A percentile compares a stretch with the other conserved stretches of the same genome.
These are phyloP conservation scores for Baorangia bicolor DNA, from an alignment of 768 basidiomycete genomes.

Conservation along the genomic window DNA sequence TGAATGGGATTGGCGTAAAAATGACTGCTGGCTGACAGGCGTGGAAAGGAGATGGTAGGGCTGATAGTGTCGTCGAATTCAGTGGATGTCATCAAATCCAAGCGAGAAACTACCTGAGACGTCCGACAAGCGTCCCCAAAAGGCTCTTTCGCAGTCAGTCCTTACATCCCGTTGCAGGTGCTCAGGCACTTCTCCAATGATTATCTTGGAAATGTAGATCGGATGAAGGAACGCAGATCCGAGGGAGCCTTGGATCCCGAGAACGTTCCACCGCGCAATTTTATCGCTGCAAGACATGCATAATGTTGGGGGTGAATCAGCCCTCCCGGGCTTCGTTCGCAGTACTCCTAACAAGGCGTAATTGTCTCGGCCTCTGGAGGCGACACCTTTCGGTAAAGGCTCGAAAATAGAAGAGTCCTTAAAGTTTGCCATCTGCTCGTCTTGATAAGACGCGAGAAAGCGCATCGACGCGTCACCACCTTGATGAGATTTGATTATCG, in stretches of 20 bases:
- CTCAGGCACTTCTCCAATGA: slow-evolving; percentile 69
- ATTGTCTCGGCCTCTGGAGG: slow-evolving; percentile 76
- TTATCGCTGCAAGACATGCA: slow-evolving; percentile 97
- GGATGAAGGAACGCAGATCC: slow-evolving; percentile 54
- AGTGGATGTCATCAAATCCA: neutral
- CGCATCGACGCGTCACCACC: slow-evolving; percentile 91
- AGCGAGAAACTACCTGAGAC: slow-evolving; percentile 37
- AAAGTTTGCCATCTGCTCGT: slow-evolving; percentile 65
- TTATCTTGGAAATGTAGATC: slow-evolving; percentile 60
- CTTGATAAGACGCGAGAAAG: slow-evolving; percentile 72
- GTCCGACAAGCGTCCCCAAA: slow-evolving; percentile 53
- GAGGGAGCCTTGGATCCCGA: slow-evolving; percentile 86
- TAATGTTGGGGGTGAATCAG: slow-evolving; percentile 78
- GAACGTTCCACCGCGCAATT: slow-evolving; percentile 80
- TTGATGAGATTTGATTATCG: slow-evolving; percentile 29
- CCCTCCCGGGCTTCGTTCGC: slow-evolving; percentile 92
- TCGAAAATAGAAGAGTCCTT: slow-evolving; percentile 50
- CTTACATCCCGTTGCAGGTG: slow-evolving; percentile 40
- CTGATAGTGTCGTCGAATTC: slow-evolving; percentile 31
- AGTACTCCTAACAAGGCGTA: slow-evolving; percentile 74
- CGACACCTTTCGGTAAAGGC: slow-evolving; percentile 35
- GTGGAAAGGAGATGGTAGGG: slow-evolving; percentile 47
- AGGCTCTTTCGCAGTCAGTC: slow-evolving; percentile 68
- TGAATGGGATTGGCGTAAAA: slow-evolving; percentile 62
- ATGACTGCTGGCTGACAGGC: slow-evolving; percentile 49